Percentiles rank a stretch among this genome's conserved stretches.
Evolutionary conservation across 1,284 basidiomycete species (phyloP).

Genomic region (Ustilago curta): DNA sequence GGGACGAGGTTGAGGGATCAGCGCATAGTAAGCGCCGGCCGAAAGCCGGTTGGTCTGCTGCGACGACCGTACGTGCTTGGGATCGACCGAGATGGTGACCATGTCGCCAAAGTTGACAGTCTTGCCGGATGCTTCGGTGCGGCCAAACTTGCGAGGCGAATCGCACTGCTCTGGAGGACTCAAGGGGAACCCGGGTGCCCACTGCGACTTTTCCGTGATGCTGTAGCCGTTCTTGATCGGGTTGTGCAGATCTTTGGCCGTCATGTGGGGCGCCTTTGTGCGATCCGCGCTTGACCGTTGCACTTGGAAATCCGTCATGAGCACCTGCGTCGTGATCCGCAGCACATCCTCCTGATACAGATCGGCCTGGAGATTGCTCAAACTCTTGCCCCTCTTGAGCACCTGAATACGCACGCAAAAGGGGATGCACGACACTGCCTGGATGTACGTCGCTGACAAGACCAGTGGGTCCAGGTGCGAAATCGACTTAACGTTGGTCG

Average conservation of each 20-base stretch:
- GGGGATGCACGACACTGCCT: constrained; percentile 24
- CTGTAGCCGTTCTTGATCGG: constrained; percentile 33
- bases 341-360: constrained; percentile 27
- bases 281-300: constrained; percentile 23
- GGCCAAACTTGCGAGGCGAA: constrained; percentile 4
- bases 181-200: constrained; percentile 32
- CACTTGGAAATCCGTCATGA: constrained; percentile 35
- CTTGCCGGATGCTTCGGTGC: constrained; percentile 15
- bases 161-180: constrained; percentile 15
- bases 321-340: constrained; percentile 39
- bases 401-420: constrained; percentile 25
- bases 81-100: constrained; percentile 28
- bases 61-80: constrained; percentile 1
- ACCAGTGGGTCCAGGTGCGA: constrained; percentile 39
- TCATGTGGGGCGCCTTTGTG: neutral
- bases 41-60: neutral
- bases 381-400: constrained; percentile 37
- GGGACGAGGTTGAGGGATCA: constrained; percentile 8
- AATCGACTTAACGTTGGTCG: constrained; percentile 28
- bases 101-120: constrained; percentile 28
- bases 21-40: constrained; percentile 27
- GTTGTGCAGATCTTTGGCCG: constrained; percentile 13
- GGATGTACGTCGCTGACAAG: constrained; percentile 41
- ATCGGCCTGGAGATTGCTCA: constrained; percentile 48
- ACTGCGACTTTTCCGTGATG: constrained; percentile 18